Percentiles rank a stretch among this genome's conserved stretches.
Evolutionary conservation across 1,139 yeast species (phyloP).

Genomic region (Candida tropicalis): DNA sequence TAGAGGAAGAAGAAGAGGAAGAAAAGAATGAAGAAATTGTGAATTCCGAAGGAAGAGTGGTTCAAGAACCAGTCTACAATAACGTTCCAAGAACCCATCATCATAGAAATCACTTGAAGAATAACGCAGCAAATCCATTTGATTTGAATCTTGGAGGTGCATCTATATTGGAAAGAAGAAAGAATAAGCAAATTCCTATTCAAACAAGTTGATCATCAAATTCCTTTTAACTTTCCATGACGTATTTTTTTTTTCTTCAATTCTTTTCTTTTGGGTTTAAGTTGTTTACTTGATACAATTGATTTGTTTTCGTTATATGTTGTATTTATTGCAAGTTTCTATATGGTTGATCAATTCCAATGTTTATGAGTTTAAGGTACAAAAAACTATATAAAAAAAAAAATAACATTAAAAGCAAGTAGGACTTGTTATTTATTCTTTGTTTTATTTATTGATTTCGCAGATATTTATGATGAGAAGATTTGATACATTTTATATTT

Average conservation of each 20-base stretch:
- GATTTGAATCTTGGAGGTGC: slow-evolving; percentile 79
- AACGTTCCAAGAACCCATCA: slow-evolving; percentile 13
- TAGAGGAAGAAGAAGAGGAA: slow-evolving; percentile 46
- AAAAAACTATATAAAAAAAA: background rate
- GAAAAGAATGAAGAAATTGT: slow-evolving; percentile 33
- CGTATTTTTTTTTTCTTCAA: background rate
- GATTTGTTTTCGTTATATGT: too few relatives aligned
- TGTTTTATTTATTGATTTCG: background rate
- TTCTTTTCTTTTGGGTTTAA: background rate
- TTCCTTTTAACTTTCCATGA: background rate
- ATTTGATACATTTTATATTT: background rate
- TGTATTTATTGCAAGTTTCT: too few relatives aligned
- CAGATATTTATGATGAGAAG: background rate
- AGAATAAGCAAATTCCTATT: slow-evolving; percentile 31
- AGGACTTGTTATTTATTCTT: background rate
- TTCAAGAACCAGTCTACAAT: slow-evolving; percentile 17
- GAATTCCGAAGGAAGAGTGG: slow-evolving; percentile 23
- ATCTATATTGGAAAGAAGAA: slow-evolving; percentile 77
- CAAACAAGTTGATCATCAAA: slow-evolving; percentile 8
- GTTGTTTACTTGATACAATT: too few relatives aligned
- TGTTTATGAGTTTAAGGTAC: too few relatives aligned
- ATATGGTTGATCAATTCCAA: too few relatives aligned
- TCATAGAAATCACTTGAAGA: slow-evolving; percentile 21
- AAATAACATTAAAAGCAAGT: too few relatives aligned
- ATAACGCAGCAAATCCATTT: slow-evolving; percentile 41